phyloP scores from a whole-genome alignment of 176 grass and related monocot species.

The Carex pumila region DNA sequence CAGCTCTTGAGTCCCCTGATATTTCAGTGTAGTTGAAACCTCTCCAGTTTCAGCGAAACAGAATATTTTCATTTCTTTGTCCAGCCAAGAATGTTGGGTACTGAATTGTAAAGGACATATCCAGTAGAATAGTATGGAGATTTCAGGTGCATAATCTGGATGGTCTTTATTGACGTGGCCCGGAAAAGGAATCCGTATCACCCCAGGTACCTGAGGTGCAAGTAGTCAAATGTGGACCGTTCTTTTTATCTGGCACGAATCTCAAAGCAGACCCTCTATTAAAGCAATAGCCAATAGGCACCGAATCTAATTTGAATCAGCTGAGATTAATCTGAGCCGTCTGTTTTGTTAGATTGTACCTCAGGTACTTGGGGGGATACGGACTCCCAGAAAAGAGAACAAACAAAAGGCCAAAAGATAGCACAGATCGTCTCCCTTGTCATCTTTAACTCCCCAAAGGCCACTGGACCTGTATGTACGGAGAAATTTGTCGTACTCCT shows the following conservation, averaged over 20 bases:
- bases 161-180: not conserved
- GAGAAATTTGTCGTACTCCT: conserved; percentile 18
- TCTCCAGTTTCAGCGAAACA: conserved; percentile 1
- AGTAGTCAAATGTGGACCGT: too few species aligned
- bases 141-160: not conserved
- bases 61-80: not conserved
- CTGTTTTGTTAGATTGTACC: too few species aligned
- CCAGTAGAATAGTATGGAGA: not conserved
- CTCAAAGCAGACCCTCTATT: too few species aligned
- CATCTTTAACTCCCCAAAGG: not conserved
- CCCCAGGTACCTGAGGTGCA: too few species aligned
- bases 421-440: not conserved
- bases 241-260: too few species aligned
- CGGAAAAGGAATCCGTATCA: not conserved
- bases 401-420: not conserved
- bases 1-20: not conserved
- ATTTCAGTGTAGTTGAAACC: not conserved
- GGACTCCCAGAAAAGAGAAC: too few species aligned
- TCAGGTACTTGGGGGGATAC: too few species aligned
- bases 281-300: too few species aligned
- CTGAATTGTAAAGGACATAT: not conserved
- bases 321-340: too few species aligned
- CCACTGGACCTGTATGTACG: not conserved
- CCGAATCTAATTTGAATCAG: too few species aligned
- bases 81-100: not conserved